Conservation (phyloP, 257 asterid species). For the Plectranthus barbatus region DNA sequence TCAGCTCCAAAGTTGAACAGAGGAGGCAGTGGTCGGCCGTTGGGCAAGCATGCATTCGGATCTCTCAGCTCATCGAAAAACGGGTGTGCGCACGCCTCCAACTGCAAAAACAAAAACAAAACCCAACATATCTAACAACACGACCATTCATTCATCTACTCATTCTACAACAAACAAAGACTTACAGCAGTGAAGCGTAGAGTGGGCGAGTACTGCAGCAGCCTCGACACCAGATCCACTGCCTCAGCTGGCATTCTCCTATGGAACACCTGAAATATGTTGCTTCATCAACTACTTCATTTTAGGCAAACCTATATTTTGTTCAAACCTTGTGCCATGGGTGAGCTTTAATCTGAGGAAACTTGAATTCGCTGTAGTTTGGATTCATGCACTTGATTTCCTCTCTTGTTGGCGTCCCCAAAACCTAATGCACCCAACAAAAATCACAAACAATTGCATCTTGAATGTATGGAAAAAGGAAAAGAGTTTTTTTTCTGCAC, state of each 20-base stretch:
- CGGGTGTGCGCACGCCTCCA: slow-evolving; percentile 97
- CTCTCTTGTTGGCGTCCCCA: slow-evolving; percentile 55
- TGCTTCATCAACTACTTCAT: too few species aligned
- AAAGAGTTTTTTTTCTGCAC: slow-evolving; percentile 18
- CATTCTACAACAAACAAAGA: too few species aligned
- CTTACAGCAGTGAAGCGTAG: slow-evolving; percentile 44
- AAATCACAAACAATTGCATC: not conserved
- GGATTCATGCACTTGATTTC: slow-evolving; percentile 64
- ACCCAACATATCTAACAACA: not conserved
- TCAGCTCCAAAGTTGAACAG: slow-evolving; percentile 67
- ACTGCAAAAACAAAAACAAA: slow-evolving; percentile 24
- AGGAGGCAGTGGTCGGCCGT: slow-evolving; percentile 71
- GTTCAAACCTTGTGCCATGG: slow-evolving; percentile 58
- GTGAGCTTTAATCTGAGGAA: slow-evolving; percentile 50
- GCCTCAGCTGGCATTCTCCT: slow-evolving; percentile 40
- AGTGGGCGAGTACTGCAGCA: slow-evolving; percentile 49
- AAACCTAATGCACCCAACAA: slow-evolving; percentile 23
- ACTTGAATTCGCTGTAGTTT: slow-evolving; percentile 40
- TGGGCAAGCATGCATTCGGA: slow-evolving; percentile 60
- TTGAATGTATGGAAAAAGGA: not conserved
- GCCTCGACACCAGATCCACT: slow-evolving; percentile 41
- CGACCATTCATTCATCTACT: too few species aligned
- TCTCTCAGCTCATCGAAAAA: slow-evolving; percentile 75
- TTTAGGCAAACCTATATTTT: too few species aligned
- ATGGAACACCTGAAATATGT: slow-evolving; percentile 32